Percentiles rank a stretch among this genome's conserved stretches.
Conservation (phyloP, 805 yeast genomes). For the Dipodascus albidus region DNA sequence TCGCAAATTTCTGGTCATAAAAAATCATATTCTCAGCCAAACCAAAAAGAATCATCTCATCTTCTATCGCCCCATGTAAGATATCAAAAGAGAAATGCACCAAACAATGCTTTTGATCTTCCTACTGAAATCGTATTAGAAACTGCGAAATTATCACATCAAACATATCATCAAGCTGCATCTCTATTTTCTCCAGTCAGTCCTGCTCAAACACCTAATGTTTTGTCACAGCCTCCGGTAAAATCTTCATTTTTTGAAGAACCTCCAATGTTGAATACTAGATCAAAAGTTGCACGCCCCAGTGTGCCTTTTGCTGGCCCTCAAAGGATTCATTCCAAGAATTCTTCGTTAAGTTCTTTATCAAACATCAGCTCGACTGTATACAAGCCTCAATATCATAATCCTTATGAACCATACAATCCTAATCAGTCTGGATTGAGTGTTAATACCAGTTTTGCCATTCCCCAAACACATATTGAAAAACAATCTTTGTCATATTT, state of each 20-base stretch:
- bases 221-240: neutral
- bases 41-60: no score
- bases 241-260: neutral
- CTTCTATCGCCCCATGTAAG: constrained; percentile 4
- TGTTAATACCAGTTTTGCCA: no score
- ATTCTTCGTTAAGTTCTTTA: neutral
- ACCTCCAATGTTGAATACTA: neutral
- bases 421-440: neutral
- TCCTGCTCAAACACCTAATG: neutral
- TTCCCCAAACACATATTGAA: no score
- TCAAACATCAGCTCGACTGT: no score
- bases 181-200: neutral
- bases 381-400: neutral
- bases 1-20: neutral
- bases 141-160: constrained; percentile 14
- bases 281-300: neutral
- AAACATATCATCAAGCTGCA: no score
- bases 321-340: neutral
- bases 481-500: no score
- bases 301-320: neutral
- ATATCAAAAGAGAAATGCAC: neutral
- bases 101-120: constrained; percentile 22
- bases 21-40: neutral
- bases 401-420: neutral
- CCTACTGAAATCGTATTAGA: constrained; percentile 23